Evolutionary conservation across 345 rosid species (phyloP).

Genomic region (Psidium friedrichsthalianum): DNA sequence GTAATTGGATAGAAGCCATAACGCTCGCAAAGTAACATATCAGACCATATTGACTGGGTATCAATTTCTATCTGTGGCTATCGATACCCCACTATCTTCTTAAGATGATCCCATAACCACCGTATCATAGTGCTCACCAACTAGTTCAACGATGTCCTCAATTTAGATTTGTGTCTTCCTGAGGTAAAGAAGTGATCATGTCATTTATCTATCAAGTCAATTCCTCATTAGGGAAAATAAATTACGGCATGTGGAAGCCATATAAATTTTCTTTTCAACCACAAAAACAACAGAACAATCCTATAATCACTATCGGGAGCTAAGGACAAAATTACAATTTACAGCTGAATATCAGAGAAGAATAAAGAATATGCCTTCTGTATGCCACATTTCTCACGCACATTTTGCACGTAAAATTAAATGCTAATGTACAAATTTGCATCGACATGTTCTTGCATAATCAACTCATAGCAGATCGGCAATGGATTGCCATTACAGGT

Average conservation of each 20-base stretch:
- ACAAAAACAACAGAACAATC: not conserved
- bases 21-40: not conserved
- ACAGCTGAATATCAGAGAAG: not conserved
- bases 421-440: not conserved
- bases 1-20: not conserved
- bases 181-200: not conserved
- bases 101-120: not conserved
- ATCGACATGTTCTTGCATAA: not conserved
- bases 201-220: not conserved
- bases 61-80: not conserved
- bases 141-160: not conserved
- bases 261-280: not conserved
- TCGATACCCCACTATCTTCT: not conserved
- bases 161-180: not conserved
- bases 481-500: not conserved
- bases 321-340: not conserved
- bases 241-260: not conserved
- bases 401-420: not conserved
- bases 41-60: not conserved
- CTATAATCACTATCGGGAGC: not conserved
- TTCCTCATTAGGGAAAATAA: not conserved
- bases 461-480: not conserved
- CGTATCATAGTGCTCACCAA: not conserved
- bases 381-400: not conserved
- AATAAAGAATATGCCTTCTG: not conserved